Conservation (phyloP, 192 early-diverging fungal genomes). For the Oehlia diaphana region DNA sequence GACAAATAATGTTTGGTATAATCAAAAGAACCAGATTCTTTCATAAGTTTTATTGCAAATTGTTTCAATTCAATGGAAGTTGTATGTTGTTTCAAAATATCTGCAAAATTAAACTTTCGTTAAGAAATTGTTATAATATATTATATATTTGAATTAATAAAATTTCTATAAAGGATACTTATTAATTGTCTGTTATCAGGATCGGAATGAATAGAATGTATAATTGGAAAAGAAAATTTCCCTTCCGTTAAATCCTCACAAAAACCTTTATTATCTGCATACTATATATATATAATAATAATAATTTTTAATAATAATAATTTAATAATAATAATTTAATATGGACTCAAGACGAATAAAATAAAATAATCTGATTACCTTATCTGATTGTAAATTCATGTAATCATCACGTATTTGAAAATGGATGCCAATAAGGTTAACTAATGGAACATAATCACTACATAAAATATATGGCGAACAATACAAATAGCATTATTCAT, state of each 20-base stretch:
- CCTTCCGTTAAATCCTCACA: constrained; percentile 99
- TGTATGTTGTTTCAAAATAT: constrained; percentile 89
- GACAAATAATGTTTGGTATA: constrained; percentile 70
- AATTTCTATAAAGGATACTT: constrained; percentile 47
- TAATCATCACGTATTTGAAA: constrained; percentile 99
- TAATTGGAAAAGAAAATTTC: constrained; percentile 96
- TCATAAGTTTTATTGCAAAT: constrained; percentile 83
- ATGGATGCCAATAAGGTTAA: constrained; percentile 88
- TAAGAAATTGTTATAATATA: background rate
- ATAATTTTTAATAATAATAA: background rate
- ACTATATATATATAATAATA: constrained; percentile 48
- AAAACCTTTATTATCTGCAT: constrained; percentile 93
- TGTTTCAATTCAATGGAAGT: constrained; percentile 79
- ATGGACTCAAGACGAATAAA: background rate
- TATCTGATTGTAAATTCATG: constrained; percentile 85
- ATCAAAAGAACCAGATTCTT: constrained; percentile 75
- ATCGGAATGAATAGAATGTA: constrained; percentile 76
- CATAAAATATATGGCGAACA: background rate
- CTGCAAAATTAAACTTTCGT: constrained; percentile 5
- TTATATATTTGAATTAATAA: constrained; percentile 2
- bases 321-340: background rate
- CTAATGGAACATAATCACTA: constrained; percentile 79
- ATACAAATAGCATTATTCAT: too few relatives aligned
- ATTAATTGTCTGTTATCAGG: constrained; percentile 67
- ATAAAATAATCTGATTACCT: constrained; percentile 47